Percentiles rank a stretch among this genome's conserved stretches.
These are phyloP conservation scores for Fraxinus greggii DNA, from an alignment of 305 asterid genomes.

Conservation along the genomic window DNA sequence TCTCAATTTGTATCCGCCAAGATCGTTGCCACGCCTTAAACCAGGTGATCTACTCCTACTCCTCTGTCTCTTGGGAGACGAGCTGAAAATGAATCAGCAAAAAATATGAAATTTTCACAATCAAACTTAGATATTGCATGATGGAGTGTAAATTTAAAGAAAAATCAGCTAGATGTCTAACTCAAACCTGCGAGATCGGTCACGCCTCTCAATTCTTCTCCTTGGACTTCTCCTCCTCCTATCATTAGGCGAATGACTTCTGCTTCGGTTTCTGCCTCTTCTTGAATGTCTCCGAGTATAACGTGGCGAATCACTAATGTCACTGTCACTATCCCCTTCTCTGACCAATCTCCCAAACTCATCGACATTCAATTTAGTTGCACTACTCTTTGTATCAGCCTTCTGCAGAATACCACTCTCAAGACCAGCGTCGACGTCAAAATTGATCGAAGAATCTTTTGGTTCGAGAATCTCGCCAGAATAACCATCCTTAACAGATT, in stretches of 20 bases:
- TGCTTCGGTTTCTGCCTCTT: conserved; percentile 65
- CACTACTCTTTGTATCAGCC: conserved; percentile 32
- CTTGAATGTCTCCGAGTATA: conserved; percentile 46
- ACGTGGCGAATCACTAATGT: conserved; percentile 60
- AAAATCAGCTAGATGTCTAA: conserved; percentile 8
- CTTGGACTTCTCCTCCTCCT: conserved; percentile 71
- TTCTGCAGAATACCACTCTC: conserved; percentile 32
- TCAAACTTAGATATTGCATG: neutral
- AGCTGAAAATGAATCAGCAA: conserved; percentile 47
- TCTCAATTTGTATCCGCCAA: conserved; percentile 46
- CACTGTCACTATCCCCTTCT: conserved; percentile 78
- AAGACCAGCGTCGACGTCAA: conserved; percentile 23
- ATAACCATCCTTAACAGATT: conserved; percentile 28
- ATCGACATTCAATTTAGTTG: conserved; percentile 54
- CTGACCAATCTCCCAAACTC: conserved; percentile 90
- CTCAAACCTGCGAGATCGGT: conserved; percentile 74
- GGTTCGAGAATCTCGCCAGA: conserved; percentile 18
- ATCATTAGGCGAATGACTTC: conserved; percentile 74
- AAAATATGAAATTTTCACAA: conserved; percentile 20
- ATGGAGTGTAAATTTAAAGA: conserved; percentile 8
- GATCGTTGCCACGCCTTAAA: conserved; percentile 42
- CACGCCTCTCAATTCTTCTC: conserved; percentile 69
- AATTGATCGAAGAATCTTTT: conserved; percentile 28
- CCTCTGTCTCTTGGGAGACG: conserved; percentile 71
- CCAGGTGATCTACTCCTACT: conserved; percentile 74